A percentile compares a stretch with the other conserved stretches of the same genome.
Evolutionary conservation across 129 eudicot species (phyloP).

Genomic region (sunflower (Helianthus annuus)): DNA sequence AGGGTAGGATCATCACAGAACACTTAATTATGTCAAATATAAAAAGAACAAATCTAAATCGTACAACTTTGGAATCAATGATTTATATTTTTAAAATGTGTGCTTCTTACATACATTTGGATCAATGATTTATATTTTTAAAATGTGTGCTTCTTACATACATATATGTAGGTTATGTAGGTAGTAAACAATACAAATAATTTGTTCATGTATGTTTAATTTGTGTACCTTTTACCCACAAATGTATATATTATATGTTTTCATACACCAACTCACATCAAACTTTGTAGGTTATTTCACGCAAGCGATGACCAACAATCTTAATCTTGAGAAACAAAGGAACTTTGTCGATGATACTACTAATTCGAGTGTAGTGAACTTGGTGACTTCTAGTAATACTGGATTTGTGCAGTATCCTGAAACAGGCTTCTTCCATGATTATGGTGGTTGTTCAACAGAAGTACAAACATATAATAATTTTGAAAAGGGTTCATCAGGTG

Average conservation of each 20-base stretch:
- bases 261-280: not conserved
- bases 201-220: too few species aligned
- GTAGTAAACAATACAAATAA: too few species aligned
- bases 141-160: too few species aligned
- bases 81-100: too few species aligned
- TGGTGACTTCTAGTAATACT: not conserved
- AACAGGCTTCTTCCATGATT: not conserved
- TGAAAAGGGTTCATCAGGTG: conserved; percentile 16
- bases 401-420: too few species aligned
- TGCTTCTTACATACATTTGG: too few species aligned
- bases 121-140: too few species aligned
- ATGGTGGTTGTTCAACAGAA: not conserved
- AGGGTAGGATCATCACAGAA: too few species aligned
- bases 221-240: too few species aligned
- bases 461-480: not conserved
- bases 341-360: conserved; percentile 3
- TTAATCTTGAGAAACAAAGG: conserved; percentile 19
- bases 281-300: conserved; percentile 18
- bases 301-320: conserved; percentile 14
- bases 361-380: conserved; percentile 10
- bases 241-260: not conserved
- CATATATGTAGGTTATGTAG: too few species aligned
- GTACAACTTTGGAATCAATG: not conserved
- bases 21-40: too few species aligned
- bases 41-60: not conserved